phyloP scores from a whole-genome alignment of 495 filamentous ascomycete species.

The Daldinia bambusicola region DNA sequence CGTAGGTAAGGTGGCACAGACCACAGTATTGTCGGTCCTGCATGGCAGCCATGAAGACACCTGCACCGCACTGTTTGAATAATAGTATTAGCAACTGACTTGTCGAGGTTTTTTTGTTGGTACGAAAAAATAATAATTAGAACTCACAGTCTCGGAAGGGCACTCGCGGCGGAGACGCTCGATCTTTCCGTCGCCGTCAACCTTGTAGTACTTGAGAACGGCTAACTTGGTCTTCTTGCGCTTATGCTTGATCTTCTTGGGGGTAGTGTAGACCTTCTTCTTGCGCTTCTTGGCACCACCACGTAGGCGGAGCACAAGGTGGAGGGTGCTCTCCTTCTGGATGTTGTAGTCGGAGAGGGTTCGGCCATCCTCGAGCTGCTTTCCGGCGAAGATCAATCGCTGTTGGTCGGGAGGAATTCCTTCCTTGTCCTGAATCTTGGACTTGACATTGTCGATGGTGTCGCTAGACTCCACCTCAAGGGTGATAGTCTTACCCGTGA shows the following conservation, averaged over 20 bases:
- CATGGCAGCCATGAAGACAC: slow-evolving; percentile 99
- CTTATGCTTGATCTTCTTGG: slow-evolving; percentile 99
- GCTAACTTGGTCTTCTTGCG: slow-evolving; percentile 99
- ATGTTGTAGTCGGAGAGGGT: slow-evolving; percentile 99
- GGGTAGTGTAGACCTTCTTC: slow-evolving; percentile 99
- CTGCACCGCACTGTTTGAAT: slow-evolving; percentile 84
- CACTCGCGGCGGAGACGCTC: slow-evolving; percentile 99
- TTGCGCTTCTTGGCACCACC: slow-evolving; percentile 99
- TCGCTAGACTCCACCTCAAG: slow-evolving; percentile 99
- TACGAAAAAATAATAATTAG: too few relatives aligned
- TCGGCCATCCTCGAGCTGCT: slow-evolving; percentile 99
- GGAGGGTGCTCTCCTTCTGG: slow-evolving; percentile 99
- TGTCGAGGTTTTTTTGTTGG: background rate
- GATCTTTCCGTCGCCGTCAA: slow-evolving; percentile 99
- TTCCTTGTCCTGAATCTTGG: slow-evolving; percentile 95
- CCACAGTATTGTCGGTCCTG: slow-evolving; percentile 99
- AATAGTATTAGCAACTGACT: slow-evolving; percentile 37
- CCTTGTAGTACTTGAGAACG: slow-evolving; percentile 99
- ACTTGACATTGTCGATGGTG: slow-evolving; percentile 99
- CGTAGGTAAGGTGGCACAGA: slow-evolving; percentile 99
- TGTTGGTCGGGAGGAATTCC: slow-evolving; percentile 99
- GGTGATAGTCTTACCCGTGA: slow-evolving; percentile 99
- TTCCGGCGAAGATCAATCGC: slow-evolving; percentile 99
- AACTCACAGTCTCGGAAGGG: slow-evolving; percentile 85
- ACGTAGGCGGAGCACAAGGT: slow-evolving; percentile 97